Evolutionary conservation across 108 stramenopile genomes (phyloP).

Genomic region (Cylindrotheca fusiformis): DNA sequence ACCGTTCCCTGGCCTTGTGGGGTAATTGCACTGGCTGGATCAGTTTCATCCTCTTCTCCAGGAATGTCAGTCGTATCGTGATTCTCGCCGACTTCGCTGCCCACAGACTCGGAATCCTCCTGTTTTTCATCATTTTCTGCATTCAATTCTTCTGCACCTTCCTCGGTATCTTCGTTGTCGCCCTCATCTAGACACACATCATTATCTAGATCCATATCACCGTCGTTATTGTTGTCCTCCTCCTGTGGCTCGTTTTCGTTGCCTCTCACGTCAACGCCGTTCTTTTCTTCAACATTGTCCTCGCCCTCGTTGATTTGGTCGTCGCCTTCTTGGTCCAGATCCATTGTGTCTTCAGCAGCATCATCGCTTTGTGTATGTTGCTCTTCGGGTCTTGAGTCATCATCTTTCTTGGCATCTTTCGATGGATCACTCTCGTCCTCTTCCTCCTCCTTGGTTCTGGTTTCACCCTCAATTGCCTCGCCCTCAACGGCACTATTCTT

Average conservation of each 20-base stretch:
- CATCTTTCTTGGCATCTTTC: conserved; percentile 38
- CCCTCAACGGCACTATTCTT: conserved; percentile 86
- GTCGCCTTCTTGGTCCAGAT: conserved; percentile 14
- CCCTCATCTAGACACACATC: conserved; percentile 3
- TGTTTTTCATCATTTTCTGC: conserved; percentile 19
- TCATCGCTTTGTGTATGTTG: conserved; percentile 20
- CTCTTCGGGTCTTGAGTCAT: conserved; percentile 72
- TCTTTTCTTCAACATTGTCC: conserved; percentile 14
- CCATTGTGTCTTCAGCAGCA: not conserved
- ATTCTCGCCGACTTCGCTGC: not conserved
- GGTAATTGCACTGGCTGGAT: not conserved
- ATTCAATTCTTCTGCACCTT: conserved; percentile 15
- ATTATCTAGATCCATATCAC: conserved; percentile 4
- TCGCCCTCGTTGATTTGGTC: conserved; percentile 10
- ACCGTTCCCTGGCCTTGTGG: not conserved
- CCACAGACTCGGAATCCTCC: conserved; percentile 5
- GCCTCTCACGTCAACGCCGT: conserved; percentile 20
- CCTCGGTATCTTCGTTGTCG: conserved; percentile 14
- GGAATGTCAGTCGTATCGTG: conserved; percentile 5
- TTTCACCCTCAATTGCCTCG: conserved; percentile 85
- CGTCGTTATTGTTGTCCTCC: not conserved
- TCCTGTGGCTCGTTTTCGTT: conserved; percentile 15
- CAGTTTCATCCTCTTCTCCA: conserved; percentile 15
- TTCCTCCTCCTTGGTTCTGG: conserved; percentile 90
- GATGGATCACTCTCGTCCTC: conserved; percentile 42